Conservation (phyloP, 257 asterid species). For the Przewalskia tangutica region DNA sequence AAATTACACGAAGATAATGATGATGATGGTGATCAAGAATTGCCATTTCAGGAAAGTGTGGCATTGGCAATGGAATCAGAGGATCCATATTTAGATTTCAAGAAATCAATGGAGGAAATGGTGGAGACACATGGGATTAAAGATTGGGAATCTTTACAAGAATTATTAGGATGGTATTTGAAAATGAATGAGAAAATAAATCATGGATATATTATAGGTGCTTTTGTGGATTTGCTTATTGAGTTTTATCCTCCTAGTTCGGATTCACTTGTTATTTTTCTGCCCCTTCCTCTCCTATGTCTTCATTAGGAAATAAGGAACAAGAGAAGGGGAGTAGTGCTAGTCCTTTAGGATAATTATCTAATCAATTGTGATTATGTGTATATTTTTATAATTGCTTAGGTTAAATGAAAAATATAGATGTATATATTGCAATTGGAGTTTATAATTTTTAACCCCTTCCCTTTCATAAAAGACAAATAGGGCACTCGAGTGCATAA, state of each 20-base stretch:
- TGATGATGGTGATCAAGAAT: neutral
- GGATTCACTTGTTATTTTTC: constrained; percentile 6
- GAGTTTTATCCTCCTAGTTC: neutral
- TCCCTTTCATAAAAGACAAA: neutral
- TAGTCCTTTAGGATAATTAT: neutral
- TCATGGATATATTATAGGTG: constrained; percentile 23
- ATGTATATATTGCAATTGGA: no score
- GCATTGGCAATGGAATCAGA: constrained; percentile 19
- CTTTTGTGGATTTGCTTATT: constrained; percentile 24
- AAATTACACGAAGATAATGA: neutral
- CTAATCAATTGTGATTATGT: neutral
- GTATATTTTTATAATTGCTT: neutral
- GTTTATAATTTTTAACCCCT: neutral
- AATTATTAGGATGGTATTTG: constrained; percentile 24
- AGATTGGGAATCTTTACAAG: constrained; percentile 25
- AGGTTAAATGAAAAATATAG: no score
- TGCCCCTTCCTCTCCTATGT: constrained; percentile 8
- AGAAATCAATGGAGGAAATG: constrained; percentile 31
- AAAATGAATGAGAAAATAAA: constrained; percentile 19
- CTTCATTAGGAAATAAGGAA: constrained; percentile 7
- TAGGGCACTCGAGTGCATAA: no score
- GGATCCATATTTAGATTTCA: constrained; percentile 30
- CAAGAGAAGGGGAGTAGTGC: neutral
- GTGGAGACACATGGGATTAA: constrained; percentile 18
- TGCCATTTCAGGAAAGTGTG: constrained; percentile 16